Evolutionary conservation across 1,139 yeast species (phyloP).

Genomic region (Williopsis jadinii): DNA sequence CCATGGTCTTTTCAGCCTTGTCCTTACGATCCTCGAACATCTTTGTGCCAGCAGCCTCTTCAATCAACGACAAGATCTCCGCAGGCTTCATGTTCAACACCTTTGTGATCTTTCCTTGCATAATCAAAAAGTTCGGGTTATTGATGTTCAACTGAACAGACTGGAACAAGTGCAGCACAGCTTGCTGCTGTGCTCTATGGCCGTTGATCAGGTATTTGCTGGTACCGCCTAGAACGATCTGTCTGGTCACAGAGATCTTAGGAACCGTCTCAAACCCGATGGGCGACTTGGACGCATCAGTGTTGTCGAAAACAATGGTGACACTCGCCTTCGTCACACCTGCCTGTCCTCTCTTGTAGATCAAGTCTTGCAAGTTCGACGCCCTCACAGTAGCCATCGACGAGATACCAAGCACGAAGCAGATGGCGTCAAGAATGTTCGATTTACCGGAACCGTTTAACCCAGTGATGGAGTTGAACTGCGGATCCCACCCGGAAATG

Average conservation of each 20-base stretch:
- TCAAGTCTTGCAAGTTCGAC: conserved; percentile 84
- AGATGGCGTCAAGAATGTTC: conserved; percentile 90
- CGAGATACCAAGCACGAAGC: conserved; percentile 96
- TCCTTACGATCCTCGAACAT: conserved; percentile 93
- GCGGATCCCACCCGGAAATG: conserved; percentile 91
- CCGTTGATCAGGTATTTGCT: conserved; percentile 93
- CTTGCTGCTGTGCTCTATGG: conserved; percentile 92
- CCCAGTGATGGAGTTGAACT: conserved; percentile 96
- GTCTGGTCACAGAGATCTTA: conserved; percentile 88
- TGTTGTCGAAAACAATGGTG: conserved; percentile 87
- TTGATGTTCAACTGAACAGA: conserved; percentile 93
- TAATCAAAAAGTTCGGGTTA: conserved; percentile 92
- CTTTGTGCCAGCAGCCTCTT: conserved; percentile 97
- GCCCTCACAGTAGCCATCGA: conserved; percentile 94
- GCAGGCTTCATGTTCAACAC: conserved; percentile 93
- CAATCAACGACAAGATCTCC: conserved; percentile 84
- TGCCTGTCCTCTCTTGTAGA: conserved; percentile 95
- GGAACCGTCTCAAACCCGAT: conserved; percentile 78
- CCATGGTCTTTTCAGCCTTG: conserved; percentile 86
- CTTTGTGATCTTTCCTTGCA: conserved; percentile 98
- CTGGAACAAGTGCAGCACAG: conserved; percentile 85
- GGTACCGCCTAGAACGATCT: conserved; percentile 84
- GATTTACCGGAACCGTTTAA: conserved; percentile 97
- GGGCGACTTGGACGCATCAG: conserved; percentile 70
- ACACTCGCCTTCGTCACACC: conserved; percentile 97